A percentile compares a stretch with the other conserved stretches of the same genome.
phyloP scores from a whole-genome alignment of 768 basidiomycete species.

The Leucosporidium yakuticum region DNA sequence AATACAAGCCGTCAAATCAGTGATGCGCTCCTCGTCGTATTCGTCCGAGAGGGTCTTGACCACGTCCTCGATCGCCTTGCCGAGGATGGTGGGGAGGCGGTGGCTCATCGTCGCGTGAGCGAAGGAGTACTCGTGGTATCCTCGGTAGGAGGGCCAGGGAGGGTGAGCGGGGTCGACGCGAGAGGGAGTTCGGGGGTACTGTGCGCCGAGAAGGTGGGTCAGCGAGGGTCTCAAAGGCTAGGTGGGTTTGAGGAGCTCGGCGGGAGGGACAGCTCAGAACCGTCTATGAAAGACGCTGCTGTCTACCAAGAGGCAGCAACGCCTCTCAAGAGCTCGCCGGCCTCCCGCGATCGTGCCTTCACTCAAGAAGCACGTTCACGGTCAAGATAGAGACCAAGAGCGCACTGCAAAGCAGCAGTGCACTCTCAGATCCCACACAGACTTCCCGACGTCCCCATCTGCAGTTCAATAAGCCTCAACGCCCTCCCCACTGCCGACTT shows the following conservation, averaged over 20 bases:
- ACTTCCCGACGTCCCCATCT: background rate
- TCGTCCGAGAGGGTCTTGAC: constrained; percentile 81
- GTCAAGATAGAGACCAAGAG: no score
- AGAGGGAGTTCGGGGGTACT: constrained; percentile 33
- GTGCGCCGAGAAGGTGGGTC: background rate
- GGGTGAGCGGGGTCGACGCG: constrained; percentile 47
- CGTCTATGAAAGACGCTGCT: background rate
- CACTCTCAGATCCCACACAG: background rate
- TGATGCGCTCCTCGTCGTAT: constrained; percentile 70
- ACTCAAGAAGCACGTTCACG: background rate
- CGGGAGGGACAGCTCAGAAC: background rate
- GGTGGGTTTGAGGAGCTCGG: background rate
- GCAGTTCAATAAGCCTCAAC: background rate
- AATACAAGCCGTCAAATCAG: constrained; percentile 78
- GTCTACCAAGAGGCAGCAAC: no score
- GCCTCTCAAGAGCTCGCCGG: background rate
- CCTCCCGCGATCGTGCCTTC: background rate
- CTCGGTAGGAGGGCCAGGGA: constrained; percentile 45
- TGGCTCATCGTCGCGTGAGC: constrained; percentile 87
- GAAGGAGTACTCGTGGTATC: constrained; percentile 48
- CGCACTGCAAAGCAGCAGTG: no score
- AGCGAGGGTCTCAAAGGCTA: background rate
- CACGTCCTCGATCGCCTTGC: constrained; percentile 89
- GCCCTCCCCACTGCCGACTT: background rate
- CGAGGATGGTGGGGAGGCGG: constrained; percentile 89